Base-by-base conservation (phyloP, 345 rosid genomes). In the Clausena lansium region DNA sequence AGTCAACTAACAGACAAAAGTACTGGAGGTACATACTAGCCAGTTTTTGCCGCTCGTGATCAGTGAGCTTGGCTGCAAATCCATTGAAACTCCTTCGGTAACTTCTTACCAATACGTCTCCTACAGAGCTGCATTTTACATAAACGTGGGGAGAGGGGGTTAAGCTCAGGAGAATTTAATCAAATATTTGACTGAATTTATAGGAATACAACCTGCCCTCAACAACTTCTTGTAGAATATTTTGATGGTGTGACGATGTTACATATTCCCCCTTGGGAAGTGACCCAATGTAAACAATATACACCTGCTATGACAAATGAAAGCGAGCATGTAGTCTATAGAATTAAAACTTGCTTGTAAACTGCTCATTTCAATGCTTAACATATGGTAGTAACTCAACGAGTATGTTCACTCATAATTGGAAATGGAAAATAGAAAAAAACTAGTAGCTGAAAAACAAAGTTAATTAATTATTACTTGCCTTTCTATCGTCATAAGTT, bases 1-100 rank as follows among this genome's bases (percentile, higher is more conserved):
- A 52, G 6, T 52, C 20, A 52, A 52, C 20, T 52, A 52, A 17
- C 22, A 52, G 20, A 4, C 22, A 52, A 30, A 17, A 4, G 10
- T 30, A 6, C 5, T 33, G 66, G 11, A 25, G 72, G 4, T 6
- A 71, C 84, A 81, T 24, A 87, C 88, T 39, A 1, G 85, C 76
- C 2, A 88, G 76, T 47, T 25, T 74, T 57, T 83, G 52, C 4
- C 74, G 82, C 79, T 88, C 91, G 1, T 19, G 17, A 14, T 84
- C 76, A 13, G 80, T 84, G 47, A 88, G 85, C 73, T 39, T 81
- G 47, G 91, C 87, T 1, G 84, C 89, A 83, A 88, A 86, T 47
- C 87, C 91, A 71, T 84, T 84, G 79, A 88, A 88, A 54, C 91
- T 88, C 80, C 78, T 81, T 17, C 2, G 59, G 77, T 86, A 84